These are phyloP conservation scores for Radiomyces spectabilis DNA, from an alignment of 192 early-diverging fungal genomes.

Conservation along the genomic window DNA sequence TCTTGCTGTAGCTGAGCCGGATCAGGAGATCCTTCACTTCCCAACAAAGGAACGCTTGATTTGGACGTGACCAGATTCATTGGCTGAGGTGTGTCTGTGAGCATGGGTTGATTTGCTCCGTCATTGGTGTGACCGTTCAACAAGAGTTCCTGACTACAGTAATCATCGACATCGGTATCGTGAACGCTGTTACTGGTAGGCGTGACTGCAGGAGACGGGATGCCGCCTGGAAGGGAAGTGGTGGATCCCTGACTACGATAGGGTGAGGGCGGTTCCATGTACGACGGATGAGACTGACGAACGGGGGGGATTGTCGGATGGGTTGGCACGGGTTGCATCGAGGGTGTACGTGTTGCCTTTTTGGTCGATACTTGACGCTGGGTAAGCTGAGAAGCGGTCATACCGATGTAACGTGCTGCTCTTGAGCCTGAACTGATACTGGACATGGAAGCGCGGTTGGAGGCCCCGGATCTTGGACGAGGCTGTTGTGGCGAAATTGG, in stretches of 20 bases:
- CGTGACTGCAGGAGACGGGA: slow-evolving; percentile 3
- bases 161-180: neutral
- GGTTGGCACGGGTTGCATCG: neutral
- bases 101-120: too few relatives aligned
- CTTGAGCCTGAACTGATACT: slow-evolving; percentile 46
- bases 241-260: too few relatives aligned
- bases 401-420: slow-evolving; percentile 49
- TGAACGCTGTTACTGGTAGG: slow-evolving; percentile 1
- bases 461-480: too few relatives aligned
- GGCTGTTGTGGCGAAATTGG: slow-evolving; percentile 13
- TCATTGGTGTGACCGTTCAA: slow-evolving; percentile 4
- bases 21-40: slow-evolving; percentile 1
- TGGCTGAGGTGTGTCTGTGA: slow-evolving; percentile 18
- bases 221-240: neutral
- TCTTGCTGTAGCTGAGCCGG: slow-evolving; percentile 12
- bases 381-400: slow-evolving; percentile 45
- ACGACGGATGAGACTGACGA: neutral
- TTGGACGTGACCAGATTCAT: slow-evolving; percentile 16
- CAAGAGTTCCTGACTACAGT: neutral
- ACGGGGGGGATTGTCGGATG: neutral
- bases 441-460: slow-evolving; percentile 35
- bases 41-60: slow-evolving; percentile 14
- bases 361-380: slow-evolving; percentile 1
- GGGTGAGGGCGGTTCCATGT: neutral
- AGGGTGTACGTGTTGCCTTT: neutral